Evolutionary conservation across 495 filamentous ascomycete species (phyloP).

Genomic region (Hypoxylon crocopeplum): DNA sequence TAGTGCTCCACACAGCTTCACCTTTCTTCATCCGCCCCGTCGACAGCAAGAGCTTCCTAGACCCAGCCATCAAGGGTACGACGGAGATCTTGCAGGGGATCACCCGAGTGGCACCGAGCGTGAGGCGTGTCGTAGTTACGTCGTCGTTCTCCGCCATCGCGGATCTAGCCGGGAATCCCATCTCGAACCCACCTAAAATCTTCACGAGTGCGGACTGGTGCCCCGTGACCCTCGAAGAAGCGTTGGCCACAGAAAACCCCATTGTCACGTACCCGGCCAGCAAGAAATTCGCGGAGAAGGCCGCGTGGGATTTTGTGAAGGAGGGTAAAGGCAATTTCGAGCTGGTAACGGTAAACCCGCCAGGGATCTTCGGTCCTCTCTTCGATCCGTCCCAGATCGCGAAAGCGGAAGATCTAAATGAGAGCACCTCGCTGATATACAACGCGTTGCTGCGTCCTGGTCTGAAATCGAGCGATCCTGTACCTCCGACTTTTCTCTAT

Average conservation of each 20-base stretch:
- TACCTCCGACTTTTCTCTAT: slow-evolving; percentile 62
- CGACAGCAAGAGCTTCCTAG: slow-evolving; percentile 48
- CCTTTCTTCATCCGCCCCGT: slow-evolving; percentile 50
- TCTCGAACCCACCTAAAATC: slow-evolving; percentile 40
- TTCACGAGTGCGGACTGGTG: slow-evolving; percentile 55
- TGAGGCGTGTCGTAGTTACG: slow-evolving; percentile 59
- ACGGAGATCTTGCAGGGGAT: slow-evolving; percentile 60
- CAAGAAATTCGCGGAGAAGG: slow-evolving; percentile 57
- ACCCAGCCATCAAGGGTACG: slow-evolving; percentile 58
- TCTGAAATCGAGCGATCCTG: slow-evolving; percentile 57
- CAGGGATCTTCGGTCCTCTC: slow-evolving; percentile 76
- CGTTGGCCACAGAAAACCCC: slow-evolving; percentile 40
- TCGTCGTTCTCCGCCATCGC: slow-evolving; percentile 55
- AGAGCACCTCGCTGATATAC: slow-evolving; percentile 66
- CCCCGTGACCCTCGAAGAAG: slow-evolving; percentile 54
- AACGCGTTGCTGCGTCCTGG: slow-evolving; percentile 60
- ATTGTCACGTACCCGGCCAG: slow-evolving; percentile 50
- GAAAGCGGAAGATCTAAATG: slow-evolving; percentile 69
- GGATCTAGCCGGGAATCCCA: slow-evolving; percentile 34
- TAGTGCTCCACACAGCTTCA: slow-evolving; percentile 61
- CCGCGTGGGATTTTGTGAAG: slow-evolving; percentile 83
- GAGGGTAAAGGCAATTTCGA: slow-evolving; percentile 80
- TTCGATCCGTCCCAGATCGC: slow-evolving; percentile 46
- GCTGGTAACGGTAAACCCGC: slow-evolving; percentile 71
- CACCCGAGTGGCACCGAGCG: slow-evolving; percentile 64